Base-by-base conservation (phyloP, 768 basidiomycete genomes). In the Imleria badia region DNA sequence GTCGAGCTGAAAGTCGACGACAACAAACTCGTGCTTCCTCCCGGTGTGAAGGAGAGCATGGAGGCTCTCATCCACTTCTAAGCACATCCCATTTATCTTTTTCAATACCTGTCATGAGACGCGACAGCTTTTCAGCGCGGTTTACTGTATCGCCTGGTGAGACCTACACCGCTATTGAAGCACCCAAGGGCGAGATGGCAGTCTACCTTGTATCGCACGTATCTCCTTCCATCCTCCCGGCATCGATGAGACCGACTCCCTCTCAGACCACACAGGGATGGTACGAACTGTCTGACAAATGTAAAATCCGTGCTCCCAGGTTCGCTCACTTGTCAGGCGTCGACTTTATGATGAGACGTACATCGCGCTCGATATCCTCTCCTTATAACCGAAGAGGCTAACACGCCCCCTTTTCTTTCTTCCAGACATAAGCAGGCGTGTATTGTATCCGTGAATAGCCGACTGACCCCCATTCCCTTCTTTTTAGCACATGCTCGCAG, bases 11-110 rank as follows among this genome's bases (percentile, higher is more conserved):
- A 94, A 74, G 84, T 98, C 26, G 96, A 99, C 68, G 96, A 98
- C 75, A 90, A 97, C 76, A 99, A 99, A 75, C 85, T 98, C 54
- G 91, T 91, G 1, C 94, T 96, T 22, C 96, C 96, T 29, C 94
- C 96, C 14, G 86, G 96, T 53, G 95, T 99, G 97, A 99, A 99
- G 76, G 97, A 99, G 78, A 92, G 87, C 73, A 98, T 98, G 94
- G 95, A 98, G 74, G 85, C 89, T 7, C 81, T 98, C 52, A 98
- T 99, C 62, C 96, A 98, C 77, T 98, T 99, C 80, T 98, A 99
- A 80, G 91, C 83, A 56, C 13, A 46, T 43, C 14, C 40, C 23
- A 3, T n/a, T 31, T n/a, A n/a, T 35, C 22, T 14, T 23, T 41
- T 10, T 33, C 13, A 19, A 40, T 17, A 33, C 11, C 45, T 60